phyloP scores from a whole-genome alignment of 2,329 filamentous ascomycete species.

The Clarireedia hainanense region DNA sequence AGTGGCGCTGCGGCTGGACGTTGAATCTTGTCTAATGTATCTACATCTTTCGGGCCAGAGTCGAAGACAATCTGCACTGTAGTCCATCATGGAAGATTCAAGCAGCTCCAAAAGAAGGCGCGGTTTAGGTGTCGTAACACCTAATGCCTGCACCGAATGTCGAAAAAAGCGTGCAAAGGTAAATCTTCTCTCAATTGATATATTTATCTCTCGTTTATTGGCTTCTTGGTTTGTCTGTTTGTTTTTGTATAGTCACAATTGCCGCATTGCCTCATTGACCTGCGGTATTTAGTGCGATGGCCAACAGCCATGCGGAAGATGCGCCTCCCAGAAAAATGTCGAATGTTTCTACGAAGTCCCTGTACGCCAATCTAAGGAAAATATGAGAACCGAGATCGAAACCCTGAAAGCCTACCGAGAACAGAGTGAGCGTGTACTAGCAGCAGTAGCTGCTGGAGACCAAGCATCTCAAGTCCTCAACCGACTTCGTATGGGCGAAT shows the following conservation, averaged over 20 bases:
- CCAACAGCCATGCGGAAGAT: constrained; percentile 41
- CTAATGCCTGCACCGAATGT: constrained; percentile 28
- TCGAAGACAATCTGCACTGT: not conserved
- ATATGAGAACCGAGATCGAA: constrained; percentile 52
- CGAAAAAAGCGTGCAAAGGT: constrained; percentile 29
- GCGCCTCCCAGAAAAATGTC: constrained; percentile 42
- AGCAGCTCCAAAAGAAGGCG: constrained; percentile 23
- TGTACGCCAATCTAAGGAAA: constrained; percentile 56
- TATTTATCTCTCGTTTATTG: no score
- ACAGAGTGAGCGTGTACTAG: constrained; percentile 47
- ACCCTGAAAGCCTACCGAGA: constrained; percentile 45
- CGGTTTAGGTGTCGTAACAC: constrained; percentile 25
- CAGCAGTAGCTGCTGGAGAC: constrained; percentile 37
- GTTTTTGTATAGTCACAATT: not conserved
- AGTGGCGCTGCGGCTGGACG: not conserved
- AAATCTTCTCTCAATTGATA: not conserved
- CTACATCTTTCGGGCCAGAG: not conserved
- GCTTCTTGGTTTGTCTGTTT: not conserved
- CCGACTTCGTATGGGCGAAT: constrained; percentile 45
- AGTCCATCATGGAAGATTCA: constrained; percentile 10
- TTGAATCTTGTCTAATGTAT: not conserved
- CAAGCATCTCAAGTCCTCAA: constrained; percentile 40
- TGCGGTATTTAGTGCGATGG: constrained; percentile 46
- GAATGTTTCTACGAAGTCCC: constrained; percentile 56
- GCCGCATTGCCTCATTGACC: not conserved